Percentiles rank a stretch among this genome's conserved stretches.
These are phyloP conservation scores for Limnanthes douglasii DNA, from an alignment of 345 rosid genomes.

Conservation along the genomic window DNA sequence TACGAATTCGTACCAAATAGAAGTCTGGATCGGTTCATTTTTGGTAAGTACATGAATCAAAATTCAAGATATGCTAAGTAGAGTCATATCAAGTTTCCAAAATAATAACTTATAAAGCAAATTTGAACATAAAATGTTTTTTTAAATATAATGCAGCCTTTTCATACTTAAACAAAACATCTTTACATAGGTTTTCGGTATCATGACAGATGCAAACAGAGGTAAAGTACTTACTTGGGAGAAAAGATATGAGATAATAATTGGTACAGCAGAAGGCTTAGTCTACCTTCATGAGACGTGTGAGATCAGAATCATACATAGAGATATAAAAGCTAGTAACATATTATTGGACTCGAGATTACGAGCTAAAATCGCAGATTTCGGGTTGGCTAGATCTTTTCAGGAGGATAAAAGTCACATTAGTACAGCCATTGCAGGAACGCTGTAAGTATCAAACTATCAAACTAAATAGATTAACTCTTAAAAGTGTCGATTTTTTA, in stretches of 20 bases:
- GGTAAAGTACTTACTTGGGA: constrained; percentile 61
- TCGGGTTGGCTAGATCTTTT: constrained; percentile 87
- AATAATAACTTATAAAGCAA: not conserved
- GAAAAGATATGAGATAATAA: constrained; percentile 38
- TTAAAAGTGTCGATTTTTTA: not conserved
- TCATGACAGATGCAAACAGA: constrained; percentile 37
- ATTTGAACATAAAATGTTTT: no score
- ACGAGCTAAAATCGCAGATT: constrained; percentile 90
- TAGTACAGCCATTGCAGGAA: constrained; percentile 96
- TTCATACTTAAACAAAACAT: no score
- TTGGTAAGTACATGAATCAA: constrained; percentile 24
- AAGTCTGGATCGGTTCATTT: constrained; percentile 77
- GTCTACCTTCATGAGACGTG: constrained; percentile 75
- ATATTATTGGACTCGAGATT: constrained; percentile 63
- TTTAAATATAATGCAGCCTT: no score
- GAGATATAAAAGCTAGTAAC: constrained; percentile 89
- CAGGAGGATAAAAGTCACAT: constrained; percentile 88
- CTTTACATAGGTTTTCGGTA: not conserved
- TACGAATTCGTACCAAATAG: constrained; percentile 71
- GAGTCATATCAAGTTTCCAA: not conserved
- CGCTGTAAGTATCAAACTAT: constrained; percentile 73
- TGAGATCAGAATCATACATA: constrained; percentile 54
- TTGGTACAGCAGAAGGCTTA: constrained; percentile 84
- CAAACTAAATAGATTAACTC: not conserved
- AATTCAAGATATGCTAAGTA: not conserved